Base-by-base conservation (phyloP, 208 protist species). In the Strigomonas culicis region DNA sequence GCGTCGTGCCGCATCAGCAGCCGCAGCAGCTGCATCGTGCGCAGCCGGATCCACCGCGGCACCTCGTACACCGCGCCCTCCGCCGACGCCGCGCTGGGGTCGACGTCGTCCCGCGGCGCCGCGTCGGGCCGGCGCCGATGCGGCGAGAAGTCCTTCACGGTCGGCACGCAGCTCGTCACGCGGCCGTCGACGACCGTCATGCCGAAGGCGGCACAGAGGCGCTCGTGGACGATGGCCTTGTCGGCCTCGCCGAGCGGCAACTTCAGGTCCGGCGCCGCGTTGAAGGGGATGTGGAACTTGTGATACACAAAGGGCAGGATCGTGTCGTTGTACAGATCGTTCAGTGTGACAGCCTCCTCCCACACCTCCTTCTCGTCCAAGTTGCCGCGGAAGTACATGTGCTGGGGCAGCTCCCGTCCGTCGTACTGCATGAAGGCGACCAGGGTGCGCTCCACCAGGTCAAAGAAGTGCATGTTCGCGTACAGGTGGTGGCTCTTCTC, bases 391-490 rank as follows among this genome's bases (percentile, higher is more conserved):
- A 19, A 70, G 64, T 70, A 76, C n/a, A 64, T 53, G 31, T 50
- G 24, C n/a, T 67, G 34, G 1, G 77, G 73, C 27, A 50, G 64
- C 1, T 59, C 55, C 0, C 60, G 72, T 31, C 71, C 72, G 59
- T 75, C 62, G 77, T 83, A 83, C 77, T 83, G 69, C 66, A 83
- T 69, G 36, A 83, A 83, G 1, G 69, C 72, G 8, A 70, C 27
- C 36, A 83, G 36, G 24, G 70, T 62, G 15, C 69, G 68, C 73
- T 79, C 73, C 27, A 71, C 64, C 2, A 67, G 61, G 31, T 39
- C 32, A 10, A 10, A 3, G 32, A 39, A 39, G 32, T 39, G 32
- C 32, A 39, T 3, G 32, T 39, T 39, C 6, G 32, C 32, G 32
- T 39, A 39, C 32, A 39, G 32, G 32, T 39, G 32, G 32, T 10